Percentiles rank a stretch among this genome's conserved stretches.
Evolutionary conservation across 768 basidiomycete species (phyloP).

Genomic region (Hypsizygus marmoreus): DNA sequence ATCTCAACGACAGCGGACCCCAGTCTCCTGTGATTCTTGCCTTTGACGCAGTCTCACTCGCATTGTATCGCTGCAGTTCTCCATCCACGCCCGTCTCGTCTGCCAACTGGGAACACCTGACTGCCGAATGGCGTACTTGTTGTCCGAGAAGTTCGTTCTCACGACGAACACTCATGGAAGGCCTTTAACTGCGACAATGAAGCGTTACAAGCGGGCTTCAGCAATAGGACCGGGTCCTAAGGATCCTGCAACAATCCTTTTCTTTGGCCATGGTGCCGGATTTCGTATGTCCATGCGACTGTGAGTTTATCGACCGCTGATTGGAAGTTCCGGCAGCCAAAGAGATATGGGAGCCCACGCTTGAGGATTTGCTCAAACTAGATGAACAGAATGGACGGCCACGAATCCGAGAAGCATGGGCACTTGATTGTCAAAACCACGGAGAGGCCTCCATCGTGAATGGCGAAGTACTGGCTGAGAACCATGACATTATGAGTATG

Average conservation of each 20-base stretch:
- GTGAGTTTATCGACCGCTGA: background rate
- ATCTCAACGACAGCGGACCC: too few species aligned
- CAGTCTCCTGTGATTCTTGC: too few species aligned
- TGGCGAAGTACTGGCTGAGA: constrained; percentile 21
- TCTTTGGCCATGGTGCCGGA: constrained; percentile 31
- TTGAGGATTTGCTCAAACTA: constrained; percentile 31
- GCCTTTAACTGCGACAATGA: constrained; percentile 27
- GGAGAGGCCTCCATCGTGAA: constrained; percentile 39
- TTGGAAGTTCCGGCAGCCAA: constrained; percentile 27
- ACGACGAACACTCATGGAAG: constrained; percentile 28
- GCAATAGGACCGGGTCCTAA: constrained; percentile 1
- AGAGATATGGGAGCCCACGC: constrained; percentile 41
- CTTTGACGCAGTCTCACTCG: too few species aligned
- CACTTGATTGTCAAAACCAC: constrained; percentile 39
- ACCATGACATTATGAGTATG: constrained; percentile 22
- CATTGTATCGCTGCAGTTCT: too few species aligned
- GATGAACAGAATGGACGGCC: constrained; percentile 14
- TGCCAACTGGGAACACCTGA: too few species aligned
- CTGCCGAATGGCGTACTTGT: constrained; percentile 2
- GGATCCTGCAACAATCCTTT: constrained; percentile 22
- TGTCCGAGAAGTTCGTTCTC: constrained; percentile 29
- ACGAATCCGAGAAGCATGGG: constrained; percentile 36
- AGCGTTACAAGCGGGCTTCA: constrained; percentile 24
- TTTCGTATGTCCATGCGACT: constrained; percentile 26
- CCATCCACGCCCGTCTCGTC: too few species aligned